Evolutionary conservation across 805 yeast species (phyloP).

Genomic region (Candida quercuum): DNA sequence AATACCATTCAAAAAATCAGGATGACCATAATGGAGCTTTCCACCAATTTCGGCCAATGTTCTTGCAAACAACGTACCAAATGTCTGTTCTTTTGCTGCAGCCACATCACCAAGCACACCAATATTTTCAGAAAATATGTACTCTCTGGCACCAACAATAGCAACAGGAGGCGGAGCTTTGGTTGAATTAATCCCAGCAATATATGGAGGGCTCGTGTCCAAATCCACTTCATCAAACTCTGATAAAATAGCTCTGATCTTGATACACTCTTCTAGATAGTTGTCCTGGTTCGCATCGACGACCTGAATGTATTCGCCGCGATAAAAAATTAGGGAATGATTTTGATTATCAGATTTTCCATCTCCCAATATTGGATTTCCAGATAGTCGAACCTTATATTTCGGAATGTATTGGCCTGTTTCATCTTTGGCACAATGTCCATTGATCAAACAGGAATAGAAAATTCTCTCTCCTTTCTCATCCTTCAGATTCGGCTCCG

Average conservation of each 20-base stretch:
- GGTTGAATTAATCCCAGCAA: constrained; percentile 49
- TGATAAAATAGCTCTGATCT: constrained; percentile 79
- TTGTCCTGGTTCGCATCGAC: constrained; percentile 97
- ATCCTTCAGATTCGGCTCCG: constrained; percentile 27
- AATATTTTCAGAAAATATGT: constrained; percentile 86
- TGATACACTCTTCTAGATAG: constrained; percentile 88
- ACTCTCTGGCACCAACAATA: constrained; percentile 91
- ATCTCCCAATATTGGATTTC: constrained; percentile 93
- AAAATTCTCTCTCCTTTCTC: constrained; percentile 25
- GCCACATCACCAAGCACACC: constrained; percentile 95
- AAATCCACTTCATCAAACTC: constrained; percentile 82
- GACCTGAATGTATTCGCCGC: constrained; percentile 94
- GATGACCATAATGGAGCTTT: constrained; percentile 93
- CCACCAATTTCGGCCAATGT: constrained; percentile 93
- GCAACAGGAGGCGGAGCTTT: constrained; percentile 61
- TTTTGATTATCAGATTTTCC: constrained; percentile 97
- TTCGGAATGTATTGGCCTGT: constrained; percentile 56
- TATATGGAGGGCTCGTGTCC: constrained; percentile 46
- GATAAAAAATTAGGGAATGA: constrained; percentile 74
- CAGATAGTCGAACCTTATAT: constrained; percentile 71
- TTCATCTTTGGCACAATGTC: constrained; percentile 46
- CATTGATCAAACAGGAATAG: constrained; percentile 69
- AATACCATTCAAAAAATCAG: constrained; percentile 85
- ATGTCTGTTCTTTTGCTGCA: constrained; percentile 96
- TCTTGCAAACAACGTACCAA: constrained; percentile 92